Percentiles rank a stretch among this genome's conserved stretches.
Evolutionary conservation across 768 basidiomycete species (phyloP).

Genomic region (Amylocystis lapponica): DNA sequence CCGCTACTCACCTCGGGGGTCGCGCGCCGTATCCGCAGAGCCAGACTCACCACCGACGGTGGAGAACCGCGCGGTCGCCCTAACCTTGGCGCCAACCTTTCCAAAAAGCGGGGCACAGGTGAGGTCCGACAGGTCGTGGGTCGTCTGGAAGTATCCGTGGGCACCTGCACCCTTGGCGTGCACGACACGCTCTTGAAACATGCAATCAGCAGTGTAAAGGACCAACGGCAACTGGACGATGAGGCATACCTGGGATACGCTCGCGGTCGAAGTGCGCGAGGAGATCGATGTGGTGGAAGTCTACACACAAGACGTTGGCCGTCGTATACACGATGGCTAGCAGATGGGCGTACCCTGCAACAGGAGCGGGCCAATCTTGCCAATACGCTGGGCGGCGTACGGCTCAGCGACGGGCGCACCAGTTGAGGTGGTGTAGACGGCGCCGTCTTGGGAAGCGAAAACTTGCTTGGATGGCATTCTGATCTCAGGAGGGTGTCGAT

Average conservation of each 20-base stretch:
- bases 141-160: constrained; percentile 90
- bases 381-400: constrained; percentile 74
- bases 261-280: constrained; percentile 93
- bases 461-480: constrained; percentile 64
- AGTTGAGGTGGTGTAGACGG: constrained; percentile 80
- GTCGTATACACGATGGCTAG: neutral
- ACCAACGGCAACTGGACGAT: neutral
- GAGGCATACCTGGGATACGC: constrained; percentile 63
- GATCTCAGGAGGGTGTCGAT: neutral
- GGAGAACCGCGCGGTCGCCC: constrained; percentile 81
- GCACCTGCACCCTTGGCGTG: constrained; percentile 92
- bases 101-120: constrained; percentile 67
- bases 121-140: constrained; percentile 78
- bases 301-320: too few relatives aligned
- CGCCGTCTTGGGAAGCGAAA: constrained; percentile 45
- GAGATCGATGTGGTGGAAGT: constrained; percentile 85
- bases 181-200: constrained; percentile 68
- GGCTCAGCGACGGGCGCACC: constrained; percentile 74
- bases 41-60: constrained; percentile 90
- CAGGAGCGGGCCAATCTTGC: constrained; percentile 74
- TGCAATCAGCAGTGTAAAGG: neutral
- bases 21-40: constrained; percentile 87
- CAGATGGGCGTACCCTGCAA: constrained; percentile 59
- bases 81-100: constrained; percentile 61
- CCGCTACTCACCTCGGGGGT: constrained; percentile 50